These are phyloP conservation scores for Lepraria neglecta DNA, from an alignment of 495 filamentous ascomycete genomes.

Conservation along the genomic window DNA sequence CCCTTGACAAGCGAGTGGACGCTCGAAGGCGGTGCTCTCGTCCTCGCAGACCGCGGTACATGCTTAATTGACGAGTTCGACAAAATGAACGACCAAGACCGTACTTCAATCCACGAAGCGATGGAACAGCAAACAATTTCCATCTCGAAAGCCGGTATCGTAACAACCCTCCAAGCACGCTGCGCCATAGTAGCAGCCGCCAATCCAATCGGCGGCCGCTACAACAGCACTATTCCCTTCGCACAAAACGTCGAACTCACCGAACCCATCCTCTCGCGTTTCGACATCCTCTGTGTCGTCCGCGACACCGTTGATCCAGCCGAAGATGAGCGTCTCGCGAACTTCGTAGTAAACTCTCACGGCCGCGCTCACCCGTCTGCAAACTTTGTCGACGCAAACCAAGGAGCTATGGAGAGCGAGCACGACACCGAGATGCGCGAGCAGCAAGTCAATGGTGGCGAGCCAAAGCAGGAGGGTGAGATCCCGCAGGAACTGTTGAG, in stretches of 20 bases:
- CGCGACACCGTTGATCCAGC: constrained; percentile 93
- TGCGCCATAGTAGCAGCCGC: constrained; percentile 96
- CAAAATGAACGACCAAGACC: constrained; percentile 99
- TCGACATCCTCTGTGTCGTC: constrained; percentile 96
- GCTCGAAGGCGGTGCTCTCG: constrained; percentile 90
- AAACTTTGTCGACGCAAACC: constrained; percentile 47
- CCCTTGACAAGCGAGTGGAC: constrained; percentile 97
- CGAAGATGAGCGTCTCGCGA: constrained; percentile 92
- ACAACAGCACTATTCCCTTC: constrained; percentile 95
- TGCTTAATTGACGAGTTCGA: constrained; percentile 99
- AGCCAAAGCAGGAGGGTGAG: constrained; percentile 62
- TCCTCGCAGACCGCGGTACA: constrained; percentile 89
- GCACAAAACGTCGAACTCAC: constrained; percentile 94
- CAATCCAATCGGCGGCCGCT: constrained; percentile 92
- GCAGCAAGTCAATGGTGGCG: constrained; percentile 40
- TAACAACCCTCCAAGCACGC: constrained; percentile 94
- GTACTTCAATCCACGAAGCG: constrained; percentile 97
- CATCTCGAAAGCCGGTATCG: constrained; percentile 98
- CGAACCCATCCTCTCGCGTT: constrained; percentile 95
- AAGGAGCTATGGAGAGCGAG: constrained; percentile 58
- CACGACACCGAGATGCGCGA: constrained; percentile 39
- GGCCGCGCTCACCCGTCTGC: constrained; percentile 74
- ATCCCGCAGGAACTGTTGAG: constrained; percentile 87
- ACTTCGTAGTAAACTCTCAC: constrained; percentile 92
- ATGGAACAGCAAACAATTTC: constrained; percentile 99